phyloP scores from a whole-genome alignment of 495 filamentous ascomycete genomes.

The Darksidea phi region DNA sequence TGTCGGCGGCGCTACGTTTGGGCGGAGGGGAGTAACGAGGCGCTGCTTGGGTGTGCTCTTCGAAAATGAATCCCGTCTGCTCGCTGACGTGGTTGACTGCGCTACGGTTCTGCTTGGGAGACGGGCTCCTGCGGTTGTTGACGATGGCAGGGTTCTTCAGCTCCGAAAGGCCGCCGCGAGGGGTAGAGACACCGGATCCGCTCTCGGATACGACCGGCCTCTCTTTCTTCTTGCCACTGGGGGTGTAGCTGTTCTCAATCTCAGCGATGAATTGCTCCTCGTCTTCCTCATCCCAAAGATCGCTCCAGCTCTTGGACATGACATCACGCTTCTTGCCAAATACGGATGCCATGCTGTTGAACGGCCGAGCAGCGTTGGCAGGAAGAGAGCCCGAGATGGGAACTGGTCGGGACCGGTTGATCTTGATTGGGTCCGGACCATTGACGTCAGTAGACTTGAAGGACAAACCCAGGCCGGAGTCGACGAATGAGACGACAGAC shows the following conservation, averaged over 20 bases:
- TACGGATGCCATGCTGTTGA: constrained; percentile 69
- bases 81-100: constrained; percentile 50
- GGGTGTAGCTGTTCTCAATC: constrained; percentile 34
- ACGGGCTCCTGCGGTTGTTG: constrained; percentile 40
- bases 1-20: constrained; percentile 64
- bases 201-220: constrained; percentile 33
- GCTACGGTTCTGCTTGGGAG: constrained; percentile 23
- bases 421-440: constrained; percentile 41
- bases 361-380: constrained; percentile 58
- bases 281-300: constrained; percentile 91
- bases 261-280: constrained; percentile 47
- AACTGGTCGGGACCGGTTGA: constrained; percentile 49
- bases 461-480: constrained; percentile 69
- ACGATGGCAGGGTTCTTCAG: constrained; percentile 40
- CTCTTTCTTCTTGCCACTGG: constrained; percentile 31
- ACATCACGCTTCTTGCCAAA: constrained; percentile 72
- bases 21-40: constrained; percentile 55
- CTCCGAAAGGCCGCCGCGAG: constrained; percentile 41
- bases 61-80: constrained; percentile 66
- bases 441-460: constrained; percentile 61
- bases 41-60: constrained; percentile 55
- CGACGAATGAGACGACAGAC: constrained; percentile 75
- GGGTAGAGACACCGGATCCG: constrained; percentile 39
- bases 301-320: constrained; percentile 95
- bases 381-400: constrained; percentile 77